Percentiles rank a stretch among this genome's conserved stretches.
phyloP scores from a whole-genome alignment of 164 flowering plant genomes.

The Saururus chinensis region DNA sequence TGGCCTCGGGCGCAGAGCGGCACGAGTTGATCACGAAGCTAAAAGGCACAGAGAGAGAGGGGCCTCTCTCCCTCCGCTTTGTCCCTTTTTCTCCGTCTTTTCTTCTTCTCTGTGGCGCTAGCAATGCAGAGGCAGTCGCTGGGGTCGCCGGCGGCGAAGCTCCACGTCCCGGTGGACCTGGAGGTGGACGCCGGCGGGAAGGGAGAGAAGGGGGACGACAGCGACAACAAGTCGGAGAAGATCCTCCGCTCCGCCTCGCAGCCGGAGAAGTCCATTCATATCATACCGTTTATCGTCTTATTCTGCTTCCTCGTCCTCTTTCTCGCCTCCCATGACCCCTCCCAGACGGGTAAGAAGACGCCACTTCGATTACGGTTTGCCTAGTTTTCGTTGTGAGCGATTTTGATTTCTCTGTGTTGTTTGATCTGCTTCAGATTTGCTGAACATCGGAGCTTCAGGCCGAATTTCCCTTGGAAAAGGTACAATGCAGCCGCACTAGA shows the following conservation, averaged over 20 bases:
- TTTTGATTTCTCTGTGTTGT: background rate
- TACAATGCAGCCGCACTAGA: constrained; percentile 1
- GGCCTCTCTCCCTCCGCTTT: too few relatives aligned
- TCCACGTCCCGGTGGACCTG: constrained; percentile 3
- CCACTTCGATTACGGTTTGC: background rate
- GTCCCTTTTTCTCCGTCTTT: too few relatives aligned
- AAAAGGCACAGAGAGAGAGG: too few relatives aligned
- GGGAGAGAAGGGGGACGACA: too few relatives aligned
- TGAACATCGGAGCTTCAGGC: background rate
- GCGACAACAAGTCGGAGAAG: constrained; percentile 5
- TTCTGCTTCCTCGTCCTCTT: constrained; percentile 13
- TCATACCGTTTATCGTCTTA: constrained; percentile 7
- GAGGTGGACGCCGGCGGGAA: constrained; percentile 2
- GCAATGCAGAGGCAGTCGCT: constrained; percentile 13
- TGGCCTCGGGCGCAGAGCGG: too few relatives aligned
- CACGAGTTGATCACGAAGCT: too few relatives aligned
- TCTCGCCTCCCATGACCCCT: constrained; percentile 12
- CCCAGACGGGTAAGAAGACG: constrained; percentile 6
- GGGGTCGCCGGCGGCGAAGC: constrained; percentile 7
- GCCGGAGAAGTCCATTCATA: constrained; percentile 5
- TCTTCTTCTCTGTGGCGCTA: background rate
- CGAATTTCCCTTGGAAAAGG: background rate
- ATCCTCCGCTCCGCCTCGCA: background rate
- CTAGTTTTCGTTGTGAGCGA: background rate
- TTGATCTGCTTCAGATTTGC: constrained; percentile 1